Percentiles rank a stretch among this genome's conserved stretches.
phyloP scores from a whole-genome alignment of 2,329 filamentous ascomycete species.

The Tolypocladium sp. region DNA sequence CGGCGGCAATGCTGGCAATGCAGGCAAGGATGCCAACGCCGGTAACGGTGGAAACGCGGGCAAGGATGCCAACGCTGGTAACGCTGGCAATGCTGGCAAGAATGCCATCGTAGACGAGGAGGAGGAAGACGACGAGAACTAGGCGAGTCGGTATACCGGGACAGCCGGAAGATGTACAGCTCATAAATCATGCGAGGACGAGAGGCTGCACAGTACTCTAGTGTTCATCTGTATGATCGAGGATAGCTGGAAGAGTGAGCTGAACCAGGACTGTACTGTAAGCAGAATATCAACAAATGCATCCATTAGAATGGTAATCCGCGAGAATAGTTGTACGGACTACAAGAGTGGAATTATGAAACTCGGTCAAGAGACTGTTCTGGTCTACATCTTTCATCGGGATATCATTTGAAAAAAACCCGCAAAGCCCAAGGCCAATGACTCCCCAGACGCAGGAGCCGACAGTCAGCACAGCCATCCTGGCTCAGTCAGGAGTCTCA shows the following conservation, averaged over 20 bases:
- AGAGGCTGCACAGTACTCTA: not conserved
- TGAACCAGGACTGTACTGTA: not conserved
- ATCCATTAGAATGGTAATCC: not conserved
- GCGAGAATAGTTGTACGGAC: not conserved
- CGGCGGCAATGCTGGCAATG: too few relatives aligned
- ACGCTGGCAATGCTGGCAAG: not conserved
- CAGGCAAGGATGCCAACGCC: not conserved
- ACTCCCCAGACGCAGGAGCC: too few relatives aligned
- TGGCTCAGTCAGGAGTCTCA: too few relatives aligned
- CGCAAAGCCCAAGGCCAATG: too few relatives aligned
- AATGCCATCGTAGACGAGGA: not conserved
- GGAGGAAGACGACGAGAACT: not conserved
- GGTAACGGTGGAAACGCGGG: not conserved
- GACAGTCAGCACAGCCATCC: too few relatives aligned
- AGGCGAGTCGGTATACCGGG: not conserved
- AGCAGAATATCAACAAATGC: not conserved
- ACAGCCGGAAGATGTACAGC: not conserved
- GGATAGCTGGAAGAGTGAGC: not conserved
- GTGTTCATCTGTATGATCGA: not conserved
- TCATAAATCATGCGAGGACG: not conserved
- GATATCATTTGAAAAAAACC: too few relatives aligned
- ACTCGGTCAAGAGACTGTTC: not conserved
- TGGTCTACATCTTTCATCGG: too few relatives aligned
- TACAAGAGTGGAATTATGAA: not conserved
- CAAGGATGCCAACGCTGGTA: not conserved